A percentile compares a stretch with the other conserved stretches of the same genome.
phyloP scores from a whole-genome alignment of 805 yeast species.

The Suhomyces faveliae region DNA sequence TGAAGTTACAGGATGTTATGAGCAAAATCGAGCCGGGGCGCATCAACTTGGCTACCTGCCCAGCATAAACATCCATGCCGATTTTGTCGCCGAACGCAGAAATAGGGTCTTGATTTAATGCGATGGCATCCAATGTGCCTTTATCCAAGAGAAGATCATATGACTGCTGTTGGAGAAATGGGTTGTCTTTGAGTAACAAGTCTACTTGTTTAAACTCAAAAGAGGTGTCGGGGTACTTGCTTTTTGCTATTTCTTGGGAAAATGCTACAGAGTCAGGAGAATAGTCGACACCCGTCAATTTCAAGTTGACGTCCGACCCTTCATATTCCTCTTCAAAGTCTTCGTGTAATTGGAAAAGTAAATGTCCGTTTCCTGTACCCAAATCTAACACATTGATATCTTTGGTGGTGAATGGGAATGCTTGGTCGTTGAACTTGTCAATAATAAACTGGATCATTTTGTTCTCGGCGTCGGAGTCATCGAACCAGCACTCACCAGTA shows the following conservation, averaged over 20 bases:
- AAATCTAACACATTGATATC: constrained; percentile 61
- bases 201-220: constrained; percentile 68
- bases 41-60: constrained; percentile 56
- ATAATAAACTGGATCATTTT: constrained; percentile 73
- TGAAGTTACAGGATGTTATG: constrained; percentile 92
- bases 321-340: constrained; percentile 58
- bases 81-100: constrained; percentile 46
- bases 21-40: constrained; percentile 56
- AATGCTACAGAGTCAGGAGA: constrained; percentile 76
- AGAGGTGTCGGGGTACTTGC: constrained; percentile 32
- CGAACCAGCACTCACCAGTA: constrained; percentile 96
- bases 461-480: constrained; percentile 89
- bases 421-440: constrained; percentile 42
- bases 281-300: constrained; percentile 73
- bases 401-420: constrained; percentile 21
- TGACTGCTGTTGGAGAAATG: constrained; percentile 37
- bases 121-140: constrained; percentile 97
- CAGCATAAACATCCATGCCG: constrained; percentile 60
- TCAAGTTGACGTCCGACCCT: constrained; percentile 18
- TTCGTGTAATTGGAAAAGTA: constrained; percentile 65
- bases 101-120: constrained; percentile 60
- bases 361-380: constrained; percentile 96
- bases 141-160: constrained; percentile 86
- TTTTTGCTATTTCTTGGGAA: constrained; percentile 57
- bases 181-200: constrained; percentile 39